Evolutionary conservation across 345 rosid species (phyloP).

Genomic region (Eucalyptus marginata): DNA sequence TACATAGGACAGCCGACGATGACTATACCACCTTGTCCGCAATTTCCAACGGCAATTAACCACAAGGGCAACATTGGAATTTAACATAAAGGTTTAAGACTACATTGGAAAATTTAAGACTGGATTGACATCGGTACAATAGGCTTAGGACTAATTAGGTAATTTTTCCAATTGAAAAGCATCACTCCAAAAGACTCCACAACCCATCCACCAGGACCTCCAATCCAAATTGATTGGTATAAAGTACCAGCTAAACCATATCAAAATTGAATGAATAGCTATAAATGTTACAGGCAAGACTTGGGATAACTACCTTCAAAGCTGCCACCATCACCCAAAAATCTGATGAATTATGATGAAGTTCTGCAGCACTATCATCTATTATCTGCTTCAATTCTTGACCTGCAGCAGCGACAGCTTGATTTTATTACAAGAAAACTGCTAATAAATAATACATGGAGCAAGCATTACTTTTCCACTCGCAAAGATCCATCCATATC

Average conservation of each 20-base stretch:
- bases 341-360: constrained; percentile 55
- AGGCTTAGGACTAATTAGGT: neutral
- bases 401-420: constrained; percentile 14
- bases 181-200: neutral
- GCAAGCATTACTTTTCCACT: neutral
- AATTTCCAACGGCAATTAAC: neutral
- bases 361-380: constrained; percentile 56
- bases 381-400: constrained; percentile 48
- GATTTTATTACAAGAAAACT: neutral
- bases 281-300: neutral
- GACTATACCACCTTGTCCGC: neutral
- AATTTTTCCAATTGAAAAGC: neutral
- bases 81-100: neutral
- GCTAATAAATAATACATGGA: neutral
- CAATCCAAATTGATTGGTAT: neutral
- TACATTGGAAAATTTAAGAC: neutral
- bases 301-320: constrained; percentile 46
- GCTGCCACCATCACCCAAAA: constrained; percentile 99
- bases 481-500: neutral
- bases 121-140: neutral
- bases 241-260: neutral
- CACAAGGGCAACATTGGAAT: neutral
- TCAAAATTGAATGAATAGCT: neutral
- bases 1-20: neutral
- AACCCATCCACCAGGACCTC: neutral